Evolutionary conservation across 495 filamentous ascomycete genomes (phyloP), one percentile per base, ranked within the genome.

Genomic region (Evansstolkia leycettana): DNA sequence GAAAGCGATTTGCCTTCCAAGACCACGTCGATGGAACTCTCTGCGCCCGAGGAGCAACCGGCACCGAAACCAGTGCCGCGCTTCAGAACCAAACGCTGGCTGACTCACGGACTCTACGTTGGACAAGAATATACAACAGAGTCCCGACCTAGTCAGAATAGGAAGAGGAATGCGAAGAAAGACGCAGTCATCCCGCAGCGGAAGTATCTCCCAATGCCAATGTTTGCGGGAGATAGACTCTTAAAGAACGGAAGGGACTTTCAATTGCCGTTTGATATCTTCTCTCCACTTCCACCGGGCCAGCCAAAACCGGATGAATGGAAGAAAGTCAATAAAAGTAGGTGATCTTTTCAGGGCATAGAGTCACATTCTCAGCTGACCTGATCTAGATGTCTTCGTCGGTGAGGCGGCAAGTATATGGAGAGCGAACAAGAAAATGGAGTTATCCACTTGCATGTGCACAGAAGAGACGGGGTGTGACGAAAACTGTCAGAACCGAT

Each of bases 241-340:
- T 52, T 88, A 39, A 67, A 79, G 39, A 62, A 62, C 29, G 73
- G 73, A 16, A 68, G 84, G 40, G 76, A 93, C 51, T 98, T 92
- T 63, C 77, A 82, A 54, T 64, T 98, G 19, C 90, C 90, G 1
- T 94, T 77, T 44, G 81, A 92, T 54, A 66, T 94, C 27, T 95
- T 86, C 64, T 80, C 81, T 13, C 90, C 89, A 1, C 72, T 88
- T 13, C 81, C 82, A 11, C 74, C 76, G 7, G 81, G 85, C 36
- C 86, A 93, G 50, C 82, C 86, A 11, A 94, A 89, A 52, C 86
- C 87, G 0, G 74, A 89, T 42, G 81, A 89, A 39, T 98, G 87
- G 82, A 75, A 75, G 31, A 90, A 84, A 53, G 79, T 84, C 25
- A 85, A 85, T 37, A 89, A 82, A 49, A 98, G 87, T 94, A 69